Percentiles rank a stretch among this genome's conserved stretches.
Conservation (phyloP, 345 rosid genomes). For the Litchi chinensis region DNA sequence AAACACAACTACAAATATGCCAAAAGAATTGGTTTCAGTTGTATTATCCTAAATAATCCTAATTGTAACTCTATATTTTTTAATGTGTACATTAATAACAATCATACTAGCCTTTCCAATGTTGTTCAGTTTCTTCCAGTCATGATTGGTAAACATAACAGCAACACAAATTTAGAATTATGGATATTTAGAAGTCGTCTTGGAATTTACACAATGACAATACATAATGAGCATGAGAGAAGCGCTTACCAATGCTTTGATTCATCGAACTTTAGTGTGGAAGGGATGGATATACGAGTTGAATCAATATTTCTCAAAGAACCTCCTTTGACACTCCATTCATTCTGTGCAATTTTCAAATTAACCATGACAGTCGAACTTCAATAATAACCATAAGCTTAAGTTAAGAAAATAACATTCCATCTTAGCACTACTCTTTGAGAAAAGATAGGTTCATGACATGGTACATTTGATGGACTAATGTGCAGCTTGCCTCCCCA, state of each 20-base stretch:
- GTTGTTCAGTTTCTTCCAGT: constrained; percentile 81
- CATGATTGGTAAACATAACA: constrained; percentile 77
- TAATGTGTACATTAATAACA: constrained; percentile 5
- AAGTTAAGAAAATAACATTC: not conserved
- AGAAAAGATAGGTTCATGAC: not conserved
- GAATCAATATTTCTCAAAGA: constrained; percentile 80
- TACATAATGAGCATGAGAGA: not conserved
- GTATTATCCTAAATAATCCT: not conserved
- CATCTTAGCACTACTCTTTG: not conserved
- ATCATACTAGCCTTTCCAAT: constrained; percentile 91
- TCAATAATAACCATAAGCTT: constrained; percentile 14
- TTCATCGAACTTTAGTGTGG: constrained; percentile 73
- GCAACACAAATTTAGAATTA: constrained; percentile 34
- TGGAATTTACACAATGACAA: not conserved
- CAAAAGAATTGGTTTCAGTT: too few relatives aligned
- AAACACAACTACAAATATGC: too few relatives aligned
- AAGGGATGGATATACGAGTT: constrained; percentile 85
- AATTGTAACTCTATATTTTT: not conserved
- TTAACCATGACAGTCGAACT: not conserved
- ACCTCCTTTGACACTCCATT: constrained; percentile 88
- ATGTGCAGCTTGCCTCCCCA: not conserved
- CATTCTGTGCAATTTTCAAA: constrained; percentile 53
- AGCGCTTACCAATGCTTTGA: constrained; percentile 71
- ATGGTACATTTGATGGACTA: not conserved
- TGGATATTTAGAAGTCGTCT: not conserved